These are phyloP conservation scores for Camelina neglecta DNA, from an alignment of 345 rosid genomes.

Conservation along the genomic window DNA sequence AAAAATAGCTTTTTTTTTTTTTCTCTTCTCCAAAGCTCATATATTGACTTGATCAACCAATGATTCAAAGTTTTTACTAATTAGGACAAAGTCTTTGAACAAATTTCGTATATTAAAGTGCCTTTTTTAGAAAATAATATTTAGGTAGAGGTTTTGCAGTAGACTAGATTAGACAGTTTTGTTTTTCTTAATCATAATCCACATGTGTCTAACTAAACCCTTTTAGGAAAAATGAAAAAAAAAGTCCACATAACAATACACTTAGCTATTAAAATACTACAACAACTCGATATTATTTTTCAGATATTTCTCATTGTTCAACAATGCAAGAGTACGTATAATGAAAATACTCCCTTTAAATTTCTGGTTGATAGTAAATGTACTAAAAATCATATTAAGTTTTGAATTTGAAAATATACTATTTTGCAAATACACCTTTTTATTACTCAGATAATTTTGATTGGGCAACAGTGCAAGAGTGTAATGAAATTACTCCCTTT, in stretches of 20 bases:
- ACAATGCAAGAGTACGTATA: too few species aligned
- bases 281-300: neutral
- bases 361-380: too few species aligned
- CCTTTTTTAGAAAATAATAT: slow-evolving; percentile 16
- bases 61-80: slow-evolving; percentile 35
- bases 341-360: too few species aligned
- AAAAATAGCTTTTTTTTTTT: slow-evolving; percentile 32
- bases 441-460: too few species aligned
- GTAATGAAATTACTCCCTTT: neutral
- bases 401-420: too few species aligned
- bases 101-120: slow-evolving; percentile 18
- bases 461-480: neutral
- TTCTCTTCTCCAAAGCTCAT: slow-evolving; percentile 14
- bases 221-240: neutral
- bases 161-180: slow-evolving; percentile 1
- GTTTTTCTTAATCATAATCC: too few species aligned
- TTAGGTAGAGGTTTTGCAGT: slow-evolving; percentile 10
- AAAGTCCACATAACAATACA: neutral
- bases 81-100: slow-evolving; percentile 29
- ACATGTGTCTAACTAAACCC: neutral
- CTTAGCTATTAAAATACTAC: neutral
- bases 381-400: too few species aligned
- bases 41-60: slow-evolving; percentile 40
- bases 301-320: neutral
- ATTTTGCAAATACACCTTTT: too few species aligned